These are phyloP conservation scores for Aphanomyces astaci DNA, from an alignment of 352 stramenopile genomes.

Conservation along the genomic window DNA sequence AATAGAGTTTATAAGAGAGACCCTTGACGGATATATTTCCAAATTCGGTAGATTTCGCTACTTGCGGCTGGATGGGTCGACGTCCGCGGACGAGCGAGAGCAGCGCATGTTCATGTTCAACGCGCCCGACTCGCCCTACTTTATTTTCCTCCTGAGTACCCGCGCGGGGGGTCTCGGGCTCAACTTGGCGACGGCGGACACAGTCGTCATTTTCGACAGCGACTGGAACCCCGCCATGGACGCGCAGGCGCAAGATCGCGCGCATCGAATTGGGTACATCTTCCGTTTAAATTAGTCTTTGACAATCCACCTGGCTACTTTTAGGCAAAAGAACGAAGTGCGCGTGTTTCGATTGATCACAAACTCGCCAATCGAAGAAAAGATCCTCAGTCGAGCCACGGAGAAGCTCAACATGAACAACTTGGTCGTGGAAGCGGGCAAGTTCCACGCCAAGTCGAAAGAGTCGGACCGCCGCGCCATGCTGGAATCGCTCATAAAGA, in stretches of 20 bases:
- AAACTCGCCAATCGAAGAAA: conserved; percentile 82
- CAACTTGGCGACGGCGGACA: conserved; percentile 97
- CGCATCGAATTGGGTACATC: conserved; percentile 80
- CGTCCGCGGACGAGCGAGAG: conserved; percentile 94
- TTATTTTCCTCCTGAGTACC: conserved; percentile 97
- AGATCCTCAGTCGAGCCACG: conserved; percentile 77
- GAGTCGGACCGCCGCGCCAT: conserved; percentile 76
- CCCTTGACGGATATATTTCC: too few species aligned
- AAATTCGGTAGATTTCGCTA: conserved; percentile 89
- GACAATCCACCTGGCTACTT: background rate
- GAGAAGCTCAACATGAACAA: conserved; percentile 92
- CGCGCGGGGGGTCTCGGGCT: conserved; percentile 95
- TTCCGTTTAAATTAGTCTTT: background rate
- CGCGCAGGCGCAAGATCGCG: conserved; percentile 86
- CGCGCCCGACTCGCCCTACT: conserved; percentile 79
- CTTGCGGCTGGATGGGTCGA: conserved; percentile 94
- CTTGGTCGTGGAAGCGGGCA: conserved; percentile 80
- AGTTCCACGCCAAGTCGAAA: conserved; percentile 84
- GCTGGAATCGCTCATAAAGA: conserved; percentile 83
- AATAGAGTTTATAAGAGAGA: too few species aligned
- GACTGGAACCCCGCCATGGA: conserved; percentile 99
- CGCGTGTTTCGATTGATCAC: conserved; percentile 80
- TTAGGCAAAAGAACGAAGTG: conserved; percentile 80
- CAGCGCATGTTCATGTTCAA: conserved; percentile 98
- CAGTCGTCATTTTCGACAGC: conserved; percentile 99